Evolutionary conservation across 1,139 yeast genomes (phyloP), one percentile per base, ranked within the genome.

Genomic region (Geotrichum australiense): DNA sequence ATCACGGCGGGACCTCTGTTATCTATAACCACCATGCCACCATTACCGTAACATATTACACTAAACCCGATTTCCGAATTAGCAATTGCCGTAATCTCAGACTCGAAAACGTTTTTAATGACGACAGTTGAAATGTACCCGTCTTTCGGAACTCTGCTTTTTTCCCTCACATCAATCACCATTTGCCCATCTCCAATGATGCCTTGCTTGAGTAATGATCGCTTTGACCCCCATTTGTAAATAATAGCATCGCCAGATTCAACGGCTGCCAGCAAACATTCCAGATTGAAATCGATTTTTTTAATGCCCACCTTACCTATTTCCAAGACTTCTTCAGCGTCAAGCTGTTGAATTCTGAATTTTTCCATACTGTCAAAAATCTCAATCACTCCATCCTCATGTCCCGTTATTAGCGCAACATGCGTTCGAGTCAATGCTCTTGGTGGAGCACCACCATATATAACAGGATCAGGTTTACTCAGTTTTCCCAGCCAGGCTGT

Each of bases 1-100:
- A 89, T 82, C 2, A 85, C 68, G 0, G 87, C 86, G 1, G 95
- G 95, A 0, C 94, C 94, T 47, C 96, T 70, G 45, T 86, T 70
- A 62, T 91, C 97, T 49, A 93, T 66, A 0, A 91, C 80, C 3
- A 81, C 63, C 24, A 91, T 53, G 32, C 78, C 71, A 19, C 98
- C 98, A 11, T 80, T 74, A 37, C 73, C 73, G 59, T 84, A 87
- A 0, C 84, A 95, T 38, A 85, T 67, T 0, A 87, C 94, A 4
- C 83, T 85, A 65, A 91, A 87, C 0, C 96, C 96, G 39, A 86
- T 69, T 49, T 82, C 74, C 49, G 89, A 79, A 60, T 83, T 73
- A 43, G 72, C 71, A 38, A 89, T 53, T 1, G 84, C 74, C 0
- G 89, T 69, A 3, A 83, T 78, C n/a, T 63, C 57, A 7, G 63